These are phyloP conservation scores for Lentinula guzmanii DNA, from an alignment of 768 basidiomycete genomes.

Conservation along the genomic window DNA sequence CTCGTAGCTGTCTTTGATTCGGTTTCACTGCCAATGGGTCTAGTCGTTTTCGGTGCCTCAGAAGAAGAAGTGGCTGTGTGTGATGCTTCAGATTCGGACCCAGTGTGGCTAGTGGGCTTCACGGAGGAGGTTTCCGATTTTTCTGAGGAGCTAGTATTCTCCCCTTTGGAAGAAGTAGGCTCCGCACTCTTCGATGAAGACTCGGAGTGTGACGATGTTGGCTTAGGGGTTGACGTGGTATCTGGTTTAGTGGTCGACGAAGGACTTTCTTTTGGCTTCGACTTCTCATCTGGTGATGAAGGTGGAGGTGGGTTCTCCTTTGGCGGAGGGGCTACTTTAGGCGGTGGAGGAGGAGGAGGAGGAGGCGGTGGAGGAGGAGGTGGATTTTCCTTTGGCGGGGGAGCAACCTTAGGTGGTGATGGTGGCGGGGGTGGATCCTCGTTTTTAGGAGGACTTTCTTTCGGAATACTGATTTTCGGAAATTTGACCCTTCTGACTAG, in stretches of 20 bases:
- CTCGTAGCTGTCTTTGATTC: neutral
- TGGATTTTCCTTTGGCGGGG: neutral
- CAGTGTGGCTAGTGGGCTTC: neutral
- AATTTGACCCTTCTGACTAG: neutral
- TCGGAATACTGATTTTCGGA: neutral
- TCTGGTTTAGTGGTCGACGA: neutral
- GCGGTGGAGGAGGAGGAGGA: neutral
- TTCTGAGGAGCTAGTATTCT: neutral
- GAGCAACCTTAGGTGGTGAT: neutral
- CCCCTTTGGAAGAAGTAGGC: neutral
- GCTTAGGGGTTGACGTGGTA: neutral
- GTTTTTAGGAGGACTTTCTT: neutral
- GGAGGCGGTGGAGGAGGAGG: neutral
- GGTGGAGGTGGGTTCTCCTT: neutral
- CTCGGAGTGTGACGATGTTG: neutral
- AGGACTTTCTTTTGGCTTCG: neutral
- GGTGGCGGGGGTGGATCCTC: neutral
- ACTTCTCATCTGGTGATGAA: neutral
- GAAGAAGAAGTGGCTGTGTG: neutral
- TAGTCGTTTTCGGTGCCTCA: neutral
- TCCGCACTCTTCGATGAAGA: neutral
- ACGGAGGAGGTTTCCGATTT: neutral
- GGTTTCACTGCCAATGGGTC: neutral
- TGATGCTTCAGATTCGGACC: neutral
- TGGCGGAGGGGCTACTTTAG: neutral